phyloP scores from a whole-genome alignment of 1,284 basidiomycete genomes.

The Athelia psychrophila region DNA sequence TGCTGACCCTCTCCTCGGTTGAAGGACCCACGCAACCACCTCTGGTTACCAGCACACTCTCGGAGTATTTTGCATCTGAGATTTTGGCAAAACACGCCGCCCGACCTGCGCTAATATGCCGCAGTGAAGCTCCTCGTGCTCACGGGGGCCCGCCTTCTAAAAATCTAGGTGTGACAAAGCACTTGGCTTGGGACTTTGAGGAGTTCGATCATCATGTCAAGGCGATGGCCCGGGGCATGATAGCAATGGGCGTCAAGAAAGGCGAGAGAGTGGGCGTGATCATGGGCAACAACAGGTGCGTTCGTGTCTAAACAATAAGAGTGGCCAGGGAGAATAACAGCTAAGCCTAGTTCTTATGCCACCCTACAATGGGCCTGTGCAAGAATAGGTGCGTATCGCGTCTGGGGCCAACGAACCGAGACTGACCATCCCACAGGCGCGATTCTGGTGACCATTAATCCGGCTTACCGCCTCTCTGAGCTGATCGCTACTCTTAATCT shows the following conservation, averaged over 20 bases:
- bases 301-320: not conserved
- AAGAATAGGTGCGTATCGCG: constrained; percentile 44
- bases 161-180: constrained; percentile 43
- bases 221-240: constrained; percentile 68
- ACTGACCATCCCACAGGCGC: constrained; percentile 36
- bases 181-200: constrained; percentile 73
- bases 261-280: constrained; percentile 81
- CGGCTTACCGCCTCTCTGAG: constrained; percentile 74
- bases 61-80: constrained; percentile 57
- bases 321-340: not conserved
- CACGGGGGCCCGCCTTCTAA: constrained; percentile 57
- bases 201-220: constrained; percentile 69
- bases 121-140: constrained; percentile 52
- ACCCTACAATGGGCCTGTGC: constrained; percentile 83
- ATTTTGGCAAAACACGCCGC: constrained; percentile 49
- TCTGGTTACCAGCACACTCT: constrained; percentile 58
- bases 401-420: not conserved
- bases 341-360: constrained; percentile 62
- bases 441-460: constrained; percentile 80
- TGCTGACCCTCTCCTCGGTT: constrained; percentile 46
- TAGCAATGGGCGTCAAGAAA: constrained; percentile 67
- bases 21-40: constrained; percentile 61
- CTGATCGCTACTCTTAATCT: constrained; percentile 67
- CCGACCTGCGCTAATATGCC: constrained; percentile 65
- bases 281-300: constrained; percentile 80